phyloP scores from a whole-genome alignment of 179 eudicot genomes.

The Nepenthes alata region DNA sequence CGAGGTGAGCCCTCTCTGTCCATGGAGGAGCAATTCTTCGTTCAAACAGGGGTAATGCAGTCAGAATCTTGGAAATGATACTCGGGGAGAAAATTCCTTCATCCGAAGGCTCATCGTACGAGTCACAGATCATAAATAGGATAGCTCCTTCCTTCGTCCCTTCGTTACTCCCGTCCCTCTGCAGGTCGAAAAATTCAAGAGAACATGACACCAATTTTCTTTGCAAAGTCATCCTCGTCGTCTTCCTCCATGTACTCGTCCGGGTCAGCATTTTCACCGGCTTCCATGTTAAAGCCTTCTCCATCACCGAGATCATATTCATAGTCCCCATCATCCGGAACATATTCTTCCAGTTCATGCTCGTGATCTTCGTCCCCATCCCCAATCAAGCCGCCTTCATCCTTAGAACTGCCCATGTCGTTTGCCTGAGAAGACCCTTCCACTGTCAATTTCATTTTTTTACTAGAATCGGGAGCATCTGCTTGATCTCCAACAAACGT shows the following conservation, averaged over 20 bases:
- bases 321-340: slow-evolving; percentile 37
- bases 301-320: slow-evolving; percentile 53
- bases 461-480: slow-evolving; percentile 18
- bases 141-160: too few relatives aligned
- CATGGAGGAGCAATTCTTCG: too few relatives aligned
- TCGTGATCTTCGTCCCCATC: slow-evolving; percentile 30
- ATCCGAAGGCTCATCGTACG: too few relatives aligned
- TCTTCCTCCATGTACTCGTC: slow-evolving; percentile 56
- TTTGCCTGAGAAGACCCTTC: slow-evolving; percentile 14
- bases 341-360: slow-evolving; percentile 35
- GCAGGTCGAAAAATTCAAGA: slow-evolving; percentile 13
- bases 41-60: too few relatives aligned
- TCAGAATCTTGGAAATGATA: too few relatives aligned
- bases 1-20: too few relatives aligned
- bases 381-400: slow-evolving; percentile 28
- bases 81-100: too few relatives aligned
- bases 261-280: slow-evolving; percentile 37
- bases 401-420: slow-evolving; percentile 15
- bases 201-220: slow-evolving; percentile 65
- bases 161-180: too few relatives aligned
- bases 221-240: slow-evolving; percentile 78
- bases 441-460: slow-evolving; percentile 17
- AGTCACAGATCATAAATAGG: too few relatives aligned
- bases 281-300: slow-evolving; percentile 42
- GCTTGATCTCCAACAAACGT: slow-evolving; percentile 13